These are phyloP conservation scores for Sarocladium strictum DNA, from an alignment of 2,329 filamentous ascomycete species.

Conservation along the genomic window DNA sequence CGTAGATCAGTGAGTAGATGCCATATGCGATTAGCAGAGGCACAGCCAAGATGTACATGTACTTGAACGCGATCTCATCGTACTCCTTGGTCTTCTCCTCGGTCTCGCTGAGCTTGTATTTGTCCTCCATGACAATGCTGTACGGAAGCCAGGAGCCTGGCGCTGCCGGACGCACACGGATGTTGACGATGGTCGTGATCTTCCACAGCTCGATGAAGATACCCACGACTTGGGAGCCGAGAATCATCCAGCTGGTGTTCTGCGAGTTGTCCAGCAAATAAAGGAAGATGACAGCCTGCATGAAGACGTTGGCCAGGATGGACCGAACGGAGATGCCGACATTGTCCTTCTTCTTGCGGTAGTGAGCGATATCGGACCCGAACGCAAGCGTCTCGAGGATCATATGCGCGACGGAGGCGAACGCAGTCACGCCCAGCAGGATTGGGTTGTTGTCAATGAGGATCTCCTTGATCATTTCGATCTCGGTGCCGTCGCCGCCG, in stretches of 20 bases:
- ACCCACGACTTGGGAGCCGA: conserved; percentile 85
- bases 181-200: conserved; percentile 89
- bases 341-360: conserved; percentile 99
- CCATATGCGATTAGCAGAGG: conserved; percentile 87
- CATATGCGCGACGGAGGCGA: conserved; percentile 87
- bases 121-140: conserved; percentile 83
- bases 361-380: conserved; percentile 95
- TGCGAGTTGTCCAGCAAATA: conserved; percentile 97
- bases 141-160: conserved; percentile 72
- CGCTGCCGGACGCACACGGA: conserved; percentile 66
- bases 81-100: conserved; percentile 99
- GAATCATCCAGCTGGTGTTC: conserved; percentile 98
- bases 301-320: conserved; percentile 94
- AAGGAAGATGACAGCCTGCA: conserved; percentile 93
- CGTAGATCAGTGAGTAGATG: conserved; percentile 84
- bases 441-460: conserved; percentile 91
- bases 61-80: conserved; percentile 94
- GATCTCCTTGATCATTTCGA: conserved; percentile 96
- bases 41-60: conserved; percentile 88
- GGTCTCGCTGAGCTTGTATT: conserved; percentile 89
- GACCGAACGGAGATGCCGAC: conserved; percentile 94
- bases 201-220: conserved; percentile 75
- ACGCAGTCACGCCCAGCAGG: conserved; percentile 74
- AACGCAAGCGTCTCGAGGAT: conserved; percentile 94
- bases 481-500: conserved; percentile 83